Evolutionary conservation across 371 early-diverging fungal genomes (phyloP).

Genomic region (Phascolomyces articulosus): DNA sequence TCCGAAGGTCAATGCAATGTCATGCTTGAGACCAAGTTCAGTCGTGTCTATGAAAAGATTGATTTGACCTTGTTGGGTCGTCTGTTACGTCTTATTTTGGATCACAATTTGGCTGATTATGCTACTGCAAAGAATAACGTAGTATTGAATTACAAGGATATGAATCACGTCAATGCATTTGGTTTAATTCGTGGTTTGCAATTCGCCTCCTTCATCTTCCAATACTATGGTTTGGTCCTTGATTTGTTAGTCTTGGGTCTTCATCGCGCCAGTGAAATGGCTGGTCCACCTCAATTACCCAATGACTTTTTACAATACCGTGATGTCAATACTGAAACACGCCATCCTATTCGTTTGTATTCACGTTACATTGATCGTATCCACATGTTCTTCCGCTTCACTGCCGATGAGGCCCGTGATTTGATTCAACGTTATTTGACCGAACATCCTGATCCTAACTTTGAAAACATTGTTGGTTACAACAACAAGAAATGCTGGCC

Average conservation of each 20-base stretch:
- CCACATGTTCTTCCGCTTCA: slow-evolving; percentile 94
- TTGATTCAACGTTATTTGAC: slow-evolving; percentile 96
- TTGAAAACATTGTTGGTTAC: slow-evolving; percentile 98
- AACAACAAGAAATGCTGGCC: slow-evolving; percentile 98
- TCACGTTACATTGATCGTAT: slow-evolving; percentile 93
- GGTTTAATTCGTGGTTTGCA: slow-evolving; percentile 99
- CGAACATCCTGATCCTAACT: slow-evolving; percentile 98
- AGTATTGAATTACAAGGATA: slow-evolving; percentile 98
- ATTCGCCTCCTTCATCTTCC: slow-evolving; percentile 97
- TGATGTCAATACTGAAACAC: slow-evolving; percentile 89
- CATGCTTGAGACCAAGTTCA: slow-evolving; percentile 92
- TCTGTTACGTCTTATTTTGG: slow-evolving; percentile 93
- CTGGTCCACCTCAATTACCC: slow-evolving; percentile 92
- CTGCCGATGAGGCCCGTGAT: slow-evolving; percentile 92
- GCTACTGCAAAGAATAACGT: slow-evolving; percentile 99
- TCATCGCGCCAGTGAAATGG: slow-evolving; percentile 95
- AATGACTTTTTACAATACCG: slow-evolving; percentile 97
- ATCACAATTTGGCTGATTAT: slow-evolving; percentile 99
- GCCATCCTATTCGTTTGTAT: slow-evolving; percentile 98
- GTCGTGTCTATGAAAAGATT: slow-evolving; percentile 95
- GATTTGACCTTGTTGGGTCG: slow-evolving; percentile 97
- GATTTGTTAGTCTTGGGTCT: slow-evolving; percentile 97
- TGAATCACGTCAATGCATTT: slow-evolving; percentile 96
- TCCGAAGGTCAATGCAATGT: slow-evolving; percentile 92
- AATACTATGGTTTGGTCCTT: slow-evolving; percentile 96